Conservation (phyloP, 78 protist genomes). For the Planoprotostelium fungivorum region DNA sequence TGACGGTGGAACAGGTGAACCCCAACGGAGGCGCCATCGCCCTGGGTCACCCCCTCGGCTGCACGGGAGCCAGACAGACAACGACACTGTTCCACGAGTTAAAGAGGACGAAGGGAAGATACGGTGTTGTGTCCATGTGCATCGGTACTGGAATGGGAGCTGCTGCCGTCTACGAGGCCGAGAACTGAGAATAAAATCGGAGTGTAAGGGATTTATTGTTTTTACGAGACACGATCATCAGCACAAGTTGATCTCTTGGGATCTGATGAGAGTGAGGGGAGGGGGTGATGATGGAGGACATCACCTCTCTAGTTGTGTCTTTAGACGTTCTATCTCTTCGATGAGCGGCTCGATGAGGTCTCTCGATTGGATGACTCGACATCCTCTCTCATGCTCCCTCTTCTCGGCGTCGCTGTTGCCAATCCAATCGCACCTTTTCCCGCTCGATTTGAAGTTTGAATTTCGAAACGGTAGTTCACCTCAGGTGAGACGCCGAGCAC, state of each 20-base stretch:
- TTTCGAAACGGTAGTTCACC: background rate
- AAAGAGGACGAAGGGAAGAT: constrained; percentile 16
- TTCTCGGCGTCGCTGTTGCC: background rate
- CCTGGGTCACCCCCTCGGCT: constrained; percentile 98
- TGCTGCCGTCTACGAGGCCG: constrained; percentile 38
- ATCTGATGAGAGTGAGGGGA: no score
- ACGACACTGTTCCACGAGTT: constrained; percentile 44
- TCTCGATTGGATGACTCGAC: background rate
- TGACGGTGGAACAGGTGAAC: constrained; percentile 75
- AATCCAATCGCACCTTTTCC: background rate
- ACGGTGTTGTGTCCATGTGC: constrained; percentile 62
- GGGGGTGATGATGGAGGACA: no score
- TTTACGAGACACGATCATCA: no score
- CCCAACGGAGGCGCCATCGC: constrained; percentile 97
- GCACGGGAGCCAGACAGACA: constrained; percentile 67
- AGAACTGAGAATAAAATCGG: no score
- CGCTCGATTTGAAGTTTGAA: background rate
- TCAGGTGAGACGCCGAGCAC: background rate
- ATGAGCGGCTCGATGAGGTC: background rate
- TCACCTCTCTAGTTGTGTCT: background rate
- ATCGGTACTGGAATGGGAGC: constrained; percentile 71
- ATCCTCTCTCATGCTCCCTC: background rate
- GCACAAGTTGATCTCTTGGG: no score
- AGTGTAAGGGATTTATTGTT: no score
- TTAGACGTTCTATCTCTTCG: background rate